Evolutionary conservation across 805 yeast genomes (phyloP).

Genomic region (Clavispora phyllophila): DNA sequence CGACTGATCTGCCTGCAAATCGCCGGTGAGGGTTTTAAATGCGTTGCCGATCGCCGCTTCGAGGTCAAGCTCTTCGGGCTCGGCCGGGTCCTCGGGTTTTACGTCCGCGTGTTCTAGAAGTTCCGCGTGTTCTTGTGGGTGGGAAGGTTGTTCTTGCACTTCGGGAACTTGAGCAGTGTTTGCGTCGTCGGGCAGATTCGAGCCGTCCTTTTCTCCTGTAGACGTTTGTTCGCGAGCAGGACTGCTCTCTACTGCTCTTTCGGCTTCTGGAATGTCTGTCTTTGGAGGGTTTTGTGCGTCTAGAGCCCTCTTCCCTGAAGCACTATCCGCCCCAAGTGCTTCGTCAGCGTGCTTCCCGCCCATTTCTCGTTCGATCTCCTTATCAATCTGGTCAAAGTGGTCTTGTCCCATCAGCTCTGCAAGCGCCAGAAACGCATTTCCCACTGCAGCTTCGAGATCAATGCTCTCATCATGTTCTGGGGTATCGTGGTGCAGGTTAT

Average conservation of each 20-base stretch:
- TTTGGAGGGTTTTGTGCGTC: too few species aligned
- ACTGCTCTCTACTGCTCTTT: too few species aligned
- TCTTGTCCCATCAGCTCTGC: neutral
- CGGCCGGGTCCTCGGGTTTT: conserved; percentile 4
- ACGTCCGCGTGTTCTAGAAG: neutral
- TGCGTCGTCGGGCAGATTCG: too few species aligned
- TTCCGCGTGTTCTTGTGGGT: too few species aligned
- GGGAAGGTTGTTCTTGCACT: too few species aligned
- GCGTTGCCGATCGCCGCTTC: conserved; percentile 30
- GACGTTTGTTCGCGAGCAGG: too few species aligned
- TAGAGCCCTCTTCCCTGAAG: too few species aligned
- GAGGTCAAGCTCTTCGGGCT: conserved; percentile 13
- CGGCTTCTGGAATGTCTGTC: too few species aligned
- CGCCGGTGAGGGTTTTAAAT: conserved; percentile 11
- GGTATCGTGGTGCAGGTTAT: neutral
- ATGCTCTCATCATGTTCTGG: neutral
- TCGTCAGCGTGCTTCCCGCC: too few species aligned
- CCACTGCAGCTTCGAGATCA: conserved; percentile 1
- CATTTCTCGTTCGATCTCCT: neutral
- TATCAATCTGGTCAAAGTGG: neutral
- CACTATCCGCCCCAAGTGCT: too few species aligned
- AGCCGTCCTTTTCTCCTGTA: too few species aligned
- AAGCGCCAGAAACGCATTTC: neutral
- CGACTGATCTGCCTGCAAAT: neutral
- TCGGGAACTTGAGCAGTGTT: too few species aligned